These are phyloP conservation scores for Colletotrichum truncatum DNA, from an alignment of 2,329 filamentous ascomycete genomes.

Conservation along the genomic window DNA sequence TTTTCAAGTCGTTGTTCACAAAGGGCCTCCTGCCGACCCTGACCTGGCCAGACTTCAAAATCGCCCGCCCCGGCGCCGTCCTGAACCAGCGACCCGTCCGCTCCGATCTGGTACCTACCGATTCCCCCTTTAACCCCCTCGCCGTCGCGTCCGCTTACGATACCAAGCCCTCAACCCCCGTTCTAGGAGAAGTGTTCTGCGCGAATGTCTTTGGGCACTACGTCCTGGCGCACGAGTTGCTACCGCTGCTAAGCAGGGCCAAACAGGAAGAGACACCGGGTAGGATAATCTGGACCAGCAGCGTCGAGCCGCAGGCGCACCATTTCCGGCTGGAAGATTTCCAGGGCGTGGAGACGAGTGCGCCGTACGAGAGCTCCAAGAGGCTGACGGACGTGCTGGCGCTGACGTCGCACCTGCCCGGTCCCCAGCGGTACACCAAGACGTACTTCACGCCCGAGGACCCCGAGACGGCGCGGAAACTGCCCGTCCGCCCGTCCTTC, in stretches of 20 bases:
- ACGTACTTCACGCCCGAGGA: conserved; percentile 60
- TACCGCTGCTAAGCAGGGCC: conserved; percentile 72
- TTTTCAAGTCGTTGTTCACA: conserved; percentile 64
- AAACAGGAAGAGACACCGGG: conserved; percentile 55
- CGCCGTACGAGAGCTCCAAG: conserved; percentile 88
- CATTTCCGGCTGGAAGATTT: conserved; percentile 76
- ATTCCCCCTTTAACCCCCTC: conserved; percentile 17
- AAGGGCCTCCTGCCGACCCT: conserved; percentile 70
- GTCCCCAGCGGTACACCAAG: conserved; percentile 64
- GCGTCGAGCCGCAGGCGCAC: conserved; percentile 71
- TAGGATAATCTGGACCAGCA: conserved; percentile 88
- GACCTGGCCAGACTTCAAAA: conserved; percentile 84
- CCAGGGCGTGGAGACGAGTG: conserved; percentile 71
- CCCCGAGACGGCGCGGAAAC: conserved; percentile 31
- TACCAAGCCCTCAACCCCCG: conserved; percentile 62
- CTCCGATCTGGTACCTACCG: conserved; percentile 28
- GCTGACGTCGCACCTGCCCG: conserved; percentile 76
- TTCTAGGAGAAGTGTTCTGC: conserved; percentile 84
- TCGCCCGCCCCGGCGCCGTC: conserved; percentile 58
- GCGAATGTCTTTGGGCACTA: conserved; percentile 98
- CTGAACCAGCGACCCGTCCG: conserved; percentile 48
- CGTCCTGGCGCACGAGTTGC: conserved; percentile 81
- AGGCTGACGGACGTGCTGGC: conserved; percentile 84
- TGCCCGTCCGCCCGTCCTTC: conserved; percentile 62
- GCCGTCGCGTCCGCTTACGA: conserved; percentile 12